Conservation (phyloP, 2,329 filamentous ascomycete genomes). For the Ceratocystis huliohia region DNA sequence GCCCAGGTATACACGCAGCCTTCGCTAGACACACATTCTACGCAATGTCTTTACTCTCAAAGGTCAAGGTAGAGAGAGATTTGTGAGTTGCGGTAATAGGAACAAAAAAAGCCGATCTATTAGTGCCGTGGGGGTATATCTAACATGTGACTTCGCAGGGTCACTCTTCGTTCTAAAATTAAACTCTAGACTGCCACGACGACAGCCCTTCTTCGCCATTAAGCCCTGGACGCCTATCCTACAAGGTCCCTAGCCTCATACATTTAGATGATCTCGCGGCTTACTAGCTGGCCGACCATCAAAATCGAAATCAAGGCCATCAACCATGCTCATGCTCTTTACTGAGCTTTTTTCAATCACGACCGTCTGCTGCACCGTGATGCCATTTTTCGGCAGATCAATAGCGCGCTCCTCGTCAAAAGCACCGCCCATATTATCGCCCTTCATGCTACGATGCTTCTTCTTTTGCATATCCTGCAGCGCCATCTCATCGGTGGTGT, state of each 20-base stretch:
- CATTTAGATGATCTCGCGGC: slow-evolving; percentile 11
- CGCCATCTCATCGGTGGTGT: slow-evolving; percentile 14
- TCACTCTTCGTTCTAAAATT: not conserved
- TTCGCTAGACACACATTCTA: not conserved
- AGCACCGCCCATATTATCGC: not conserved
- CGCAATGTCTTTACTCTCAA: not conserved
- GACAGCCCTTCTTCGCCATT: not conserved
- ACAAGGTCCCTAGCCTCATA: not conserved
- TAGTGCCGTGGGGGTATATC: slow-evolving; percentile 9
- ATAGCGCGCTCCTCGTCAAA: slow-evolving; percentile 12
- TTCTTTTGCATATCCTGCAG: slow-evolving; percentile 14
- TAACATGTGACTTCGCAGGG: not conserved
- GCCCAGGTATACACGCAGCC: not conserved
- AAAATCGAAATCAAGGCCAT: slow-evolving; percentile 6
- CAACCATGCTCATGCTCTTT: slow-evolving; percentile 2
- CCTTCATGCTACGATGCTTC: slow-evolving; percentile 7
- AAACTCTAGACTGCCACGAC: not conserved
- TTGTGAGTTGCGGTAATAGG: not conserved
- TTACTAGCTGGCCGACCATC: slow-evolving; percentile 10
- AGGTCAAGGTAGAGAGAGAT: not conserved
- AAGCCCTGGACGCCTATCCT: not conserved
- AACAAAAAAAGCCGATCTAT: not conserved
- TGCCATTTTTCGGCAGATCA: slow-evolving; percentile 7
- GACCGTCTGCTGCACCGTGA: slow-evolving; percentile 17
- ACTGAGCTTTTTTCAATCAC: slow-evolving; percentile 13